These are phyloP conservation scores for Coemansia sp. DNA, from an alignment of 192 early-diverging fungal genomes.

Conservation along the genomic window DNA sequence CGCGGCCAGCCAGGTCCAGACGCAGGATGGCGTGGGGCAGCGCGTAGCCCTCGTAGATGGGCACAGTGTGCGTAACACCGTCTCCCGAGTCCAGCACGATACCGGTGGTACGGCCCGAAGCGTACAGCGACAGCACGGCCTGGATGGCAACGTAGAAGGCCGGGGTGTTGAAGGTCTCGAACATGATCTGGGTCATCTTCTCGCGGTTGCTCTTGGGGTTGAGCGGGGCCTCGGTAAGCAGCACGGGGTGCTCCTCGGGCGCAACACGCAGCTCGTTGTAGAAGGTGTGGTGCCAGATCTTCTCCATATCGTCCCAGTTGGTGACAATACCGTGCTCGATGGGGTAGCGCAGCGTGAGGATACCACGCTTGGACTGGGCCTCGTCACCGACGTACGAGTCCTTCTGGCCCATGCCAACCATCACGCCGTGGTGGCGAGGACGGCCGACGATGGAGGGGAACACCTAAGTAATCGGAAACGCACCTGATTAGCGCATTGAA, in stretches of 20 bases:
- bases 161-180: conserved; percentile 95
- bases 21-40: conserved; percentile 95
- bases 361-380: conserved; percentile 88
- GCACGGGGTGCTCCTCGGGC: conserved; percentile 97
- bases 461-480: conserved; percentile 45
- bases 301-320: conserved; percentile 95
- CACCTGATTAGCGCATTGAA: background rate
- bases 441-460: conserved; percentile 85
- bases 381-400: conserved; percentile 90
- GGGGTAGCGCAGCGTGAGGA: conserved; percentile 83
- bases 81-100: conserved; percentile 98
- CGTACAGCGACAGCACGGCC: conserved; percentile 94
- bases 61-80: conserved; percentile 96
- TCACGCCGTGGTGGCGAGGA: conserved; percentile 83
- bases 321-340: conserved; percentile 92
- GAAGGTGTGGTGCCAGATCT: conserved; percentile 97
- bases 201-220: conserved; percentile 99
- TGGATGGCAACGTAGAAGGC: conserved; percentile 98
- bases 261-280: conserved; percentile 98
- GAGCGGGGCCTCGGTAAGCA: conserved; percentile 94
- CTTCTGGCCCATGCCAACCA: conserved; percentile 92
- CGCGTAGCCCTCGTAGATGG: conserved; percentile 97
- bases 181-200: conserved; percentile 99
- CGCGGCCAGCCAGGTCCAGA: conserved; percentile 95
- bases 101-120: conserved; percentile 97